These are phyloP conservation scores for Penicillium herquei DNA, from an alignment of 495 filamentous ascomycete genomes.

Conservation along the genomic window DNA sequence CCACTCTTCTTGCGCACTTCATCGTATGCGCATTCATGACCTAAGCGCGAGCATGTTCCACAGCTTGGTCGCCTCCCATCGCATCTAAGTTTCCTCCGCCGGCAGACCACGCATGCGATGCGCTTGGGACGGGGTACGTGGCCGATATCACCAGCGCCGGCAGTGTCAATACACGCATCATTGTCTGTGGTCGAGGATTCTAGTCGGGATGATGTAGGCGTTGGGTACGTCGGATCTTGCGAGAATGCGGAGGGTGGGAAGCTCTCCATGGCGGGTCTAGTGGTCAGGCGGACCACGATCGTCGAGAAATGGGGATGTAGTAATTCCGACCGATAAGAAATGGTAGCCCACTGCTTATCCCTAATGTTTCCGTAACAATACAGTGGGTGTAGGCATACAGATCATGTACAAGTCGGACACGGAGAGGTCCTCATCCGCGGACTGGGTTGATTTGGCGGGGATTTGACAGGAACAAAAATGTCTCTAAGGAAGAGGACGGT, in stretches of 20 bases:
- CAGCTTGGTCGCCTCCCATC: slow-evolving; percentile 76
- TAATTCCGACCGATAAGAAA: slow-evolving; percentile 15
- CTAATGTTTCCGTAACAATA: not conserved
- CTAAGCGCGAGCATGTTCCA: slow-evolving; percentile 84
- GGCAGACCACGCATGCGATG: slow-evolving; percentile 94
- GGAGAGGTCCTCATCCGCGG: slow-evolving; percentile 11
- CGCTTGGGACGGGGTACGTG: slow-evolving; percentile 81
- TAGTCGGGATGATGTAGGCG: slow-evolving; percentile 24
- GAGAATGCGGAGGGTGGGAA: slow-evolving; percentile 16
- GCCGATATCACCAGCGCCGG: slow-evolving; percentile 52
- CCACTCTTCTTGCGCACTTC: slow-evolving; percentile 97
- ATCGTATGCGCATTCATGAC: slow-evolving; percentile 92
- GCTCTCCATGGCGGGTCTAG: slow-evolving; percentile 21
- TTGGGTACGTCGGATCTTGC: slow-evolving; percentile 53
- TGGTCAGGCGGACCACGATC: slow-evolving; percentile 1
- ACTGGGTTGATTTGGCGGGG: not conserved
- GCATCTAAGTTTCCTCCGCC: slow-evolving; percentile 87
- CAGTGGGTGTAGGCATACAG: slow-evolving; percentile 1
- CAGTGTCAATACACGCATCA: slow-evolving; percentile 28
- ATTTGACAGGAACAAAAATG: slow-evolving; percentile 10
- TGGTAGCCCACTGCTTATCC: slow-evolving; percentile 11
- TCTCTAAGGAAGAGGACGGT: slow-evolving; percentile 16
- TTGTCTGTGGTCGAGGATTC: slow-evolving; percentile 32
- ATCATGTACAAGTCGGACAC: slow-evolving; percentile 7
- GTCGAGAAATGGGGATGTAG: slow-evolving; percentile 6